phyloP scores from a whole-genome alignment of 805 yeast genomes.

The Starmerella bacillaris region DNA sequence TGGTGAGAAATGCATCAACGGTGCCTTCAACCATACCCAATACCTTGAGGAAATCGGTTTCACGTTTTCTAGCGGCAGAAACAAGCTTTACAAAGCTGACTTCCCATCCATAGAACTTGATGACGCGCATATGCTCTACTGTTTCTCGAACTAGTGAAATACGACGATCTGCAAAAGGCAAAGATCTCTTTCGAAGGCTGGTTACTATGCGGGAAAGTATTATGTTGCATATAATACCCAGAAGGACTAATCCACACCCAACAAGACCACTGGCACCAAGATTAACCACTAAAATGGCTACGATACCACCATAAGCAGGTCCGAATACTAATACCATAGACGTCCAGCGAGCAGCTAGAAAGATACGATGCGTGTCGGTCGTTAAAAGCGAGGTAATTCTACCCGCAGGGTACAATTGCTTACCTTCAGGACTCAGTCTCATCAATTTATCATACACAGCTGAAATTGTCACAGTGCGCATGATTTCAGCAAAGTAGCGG shows the following conservation, averaged over 20 bases:
- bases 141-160: conserved; percentile 64
- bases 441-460: conserved; percentile 54
- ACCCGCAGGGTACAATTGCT: conserved; percentile 45
- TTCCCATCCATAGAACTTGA: conserved; percentile 88
- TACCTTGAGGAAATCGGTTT: conserved; percentile 40
- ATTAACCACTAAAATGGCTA: conserved; percentile 45
- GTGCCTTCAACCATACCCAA: conserved; percentile 51
- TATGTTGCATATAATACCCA: conserved; percentile 27
- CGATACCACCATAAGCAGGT: conserved; percentile 27
- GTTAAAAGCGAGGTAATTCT: conserved; percentile 62
- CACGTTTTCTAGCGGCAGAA: conserved; percentile 37
- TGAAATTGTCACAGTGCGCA: conserved; percentile 52
- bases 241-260: conserved; percentile 39
- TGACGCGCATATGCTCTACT: conserved; percentile 56
- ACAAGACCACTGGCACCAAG: conserved; percentile 57
- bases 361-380: conserved; percentile 66
- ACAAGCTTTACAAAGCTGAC: conserved; percentile 48
- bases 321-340: conserved; percentile 11
- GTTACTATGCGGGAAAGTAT: conserved; percentile 36
- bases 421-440: conserved; percentile 38
- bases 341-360: conserved; percentile 26
- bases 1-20: conserved; percentile 45
- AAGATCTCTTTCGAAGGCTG: conserved; percentile 37
- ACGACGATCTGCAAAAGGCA: conserved; percentile 53
- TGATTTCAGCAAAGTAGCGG: conserved; percentile 49